These are phyloP conservation scores for Zygosaccharomyces pseudobailii DNA, from an alignment of 1,139 yeast genomes.

Conservation along the genomic window DNA sequence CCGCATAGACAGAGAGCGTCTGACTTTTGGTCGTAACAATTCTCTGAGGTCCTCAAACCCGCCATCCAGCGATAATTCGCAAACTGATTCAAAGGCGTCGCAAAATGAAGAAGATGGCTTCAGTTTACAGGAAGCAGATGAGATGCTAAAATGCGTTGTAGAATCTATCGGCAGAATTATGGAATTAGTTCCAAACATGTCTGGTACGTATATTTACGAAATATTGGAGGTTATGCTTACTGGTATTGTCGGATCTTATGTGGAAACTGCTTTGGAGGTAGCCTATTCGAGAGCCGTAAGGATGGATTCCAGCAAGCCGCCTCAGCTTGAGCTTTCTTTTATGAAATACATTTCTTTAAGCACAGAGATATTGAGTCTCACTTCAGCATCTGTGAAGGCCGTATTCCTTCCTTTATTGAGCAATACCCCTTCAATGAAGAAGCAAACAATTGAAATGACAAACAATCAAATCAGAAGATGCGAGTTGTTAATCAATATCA, in stretches of 20 bases:
- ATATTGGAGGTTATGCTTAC: slow-evolving; percentile 62
- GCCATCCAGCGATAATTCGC: slow-evolving; percentile 8
- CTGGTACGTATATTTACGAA: slow-evolving; percentile 61
- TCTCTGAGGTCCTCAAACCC: slow-evolving; percentile 31
- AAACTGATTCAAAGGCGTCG: slow-evolving; percentile 1
- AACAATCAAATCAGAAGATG: slow-evolving; percentile 64
- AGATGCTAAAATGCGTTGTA: slow-evolving; percentile 63
- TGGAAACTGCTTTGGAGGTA: slow-evolving; percentile 71
- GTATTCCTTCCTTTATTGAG: slow-evolving; percentile 69
- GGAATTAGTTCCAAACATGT: slow-evolving; percentile 62
- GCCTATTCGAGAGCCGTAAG: slow-evolving; percentile 46
- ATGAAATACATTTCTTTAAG: slow-evolving; percentile 51
- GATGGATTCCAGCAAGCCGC: slow-evolving; percentile 34
- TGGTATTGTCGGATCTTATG: slow-evolving; percentile 69
- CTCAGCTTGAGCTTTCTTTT: slow-evolving; percentile 41
- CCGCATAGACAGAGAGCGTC: slow-evolving; percentile 37
- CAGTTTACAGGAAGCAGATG: slow-evolving; percentile 51
- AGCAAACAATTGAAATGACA: slow-evolving; percentile 57
- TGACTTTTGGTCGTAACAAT: slow-evolving; percentile 19
- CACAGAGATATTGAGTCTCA: slow-evolving; percentile 58
- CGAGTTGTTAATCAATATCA: slow-evolving; percentile 63
- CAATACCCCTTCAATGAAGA: slow-evolving; percentile 57
- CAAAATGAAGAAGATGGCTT: slow-evolving; percentile 36
- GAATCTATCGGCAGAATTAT: slow-evolving; percentile 77
- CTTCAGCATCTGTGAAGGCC: slow-evolving; percentile 68